Percentiles rank a stretch among this genome's conserved stretches.
Evolutionary conservation across 768 basidiomycete species (phyloP).

Genomic region (Paxillus ammoniavirescens): DNA sequence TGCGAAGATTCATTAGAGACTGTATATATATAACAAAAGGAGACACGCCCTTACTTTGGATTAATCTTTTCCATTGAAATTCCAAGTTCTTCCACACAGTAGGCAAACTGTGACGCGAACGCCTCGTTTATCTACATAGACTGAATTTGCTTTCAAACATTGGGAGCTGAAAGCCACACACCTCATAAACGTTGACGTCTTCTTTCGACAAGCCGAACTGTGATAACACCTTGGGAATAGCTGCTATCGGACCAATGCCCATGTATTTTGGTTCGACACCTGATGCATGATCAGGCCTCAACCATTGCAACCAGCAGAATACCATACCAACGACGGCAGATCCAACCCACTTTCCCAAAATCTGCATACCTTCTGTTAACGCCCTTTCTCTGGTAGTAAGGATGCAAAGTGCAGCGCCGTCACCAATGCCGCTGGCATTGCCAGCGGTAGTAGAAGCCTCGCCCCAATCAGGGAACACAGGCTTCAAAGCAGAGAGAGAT

Average conservation of each 20-base stretch:
- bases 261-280: conserved; percentile 77
- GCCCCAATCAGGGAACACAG: conserved; percentile 85
- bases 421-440: conserved; percentile 87
- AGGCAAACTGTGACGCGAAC: conserved; percentile 92
- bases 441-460: conserved; percentile 71
- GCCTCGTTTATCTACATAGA: conserved; percentile 76
- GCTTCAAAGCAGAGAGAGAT: conserved; percentile 74
- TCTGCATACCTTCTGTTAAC: conserved; percentile 69
- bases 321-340: conserved; percentile 71
- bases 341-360: conserved; percentile 82
- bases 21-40: background rate
- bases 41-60: conserved; percentile 56
- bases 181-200: conserved; percentile 78
- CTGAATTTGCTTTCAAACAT: background rate
- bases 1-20: conserved; percentile 26
- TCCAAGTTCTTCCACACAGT: conserved; percentile 79
- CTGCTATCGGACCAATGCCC: conserved; percentile 73
- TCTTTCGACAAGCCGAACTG: conserved; percentile 63
- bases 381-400: conserved; percentile 80
- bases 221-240: conserved; percentile 67
- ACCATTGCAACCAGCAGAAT: background rate
- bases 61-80: conserved; percentile 83
- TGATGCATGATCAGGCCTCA: conserved; percentile 23
- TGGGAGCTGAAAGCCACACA: conserved; percentile 18
- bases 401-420: conserved; percentile 86